These are phyloP conservation scores for Caryopteris hybrid DNA, from an alignment of 305 asterid species.

Conservation along the genomic window DNA sequence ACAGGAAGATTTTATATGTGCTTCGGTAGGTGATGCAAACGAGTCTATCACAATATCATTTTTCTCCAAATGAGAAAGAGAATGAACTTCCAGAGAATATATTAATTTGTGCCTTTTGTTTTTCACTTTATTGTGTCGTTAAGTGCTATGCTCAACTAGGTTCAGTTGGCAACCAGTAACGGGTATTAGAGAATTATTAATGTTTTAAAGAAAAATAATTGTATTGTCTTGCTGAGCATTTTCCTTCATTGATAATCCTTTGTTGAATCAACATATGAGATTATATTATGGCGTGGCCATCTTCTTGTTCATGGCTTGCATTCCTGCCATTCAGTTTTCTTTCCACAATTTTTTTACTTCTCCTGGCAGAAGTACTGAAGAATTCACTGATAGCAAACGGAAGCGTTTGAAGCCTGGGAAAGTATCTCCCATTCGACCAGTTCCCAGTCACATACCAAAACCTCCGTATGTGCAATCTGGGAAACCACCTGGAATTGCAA, in stretches of 20 bases:
- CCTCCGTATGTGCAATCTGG: constrained; percentile 82
- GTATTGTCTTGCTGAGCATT: neutral
- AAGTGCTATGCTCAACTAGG: neutral
- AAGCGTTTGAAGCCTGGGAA: constrained; percentile 77
- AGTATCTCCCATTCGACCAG: constrained; percentile 73
- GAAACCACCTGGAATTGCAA: constrained; percentile 75
- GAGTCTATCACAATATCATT: neutral
- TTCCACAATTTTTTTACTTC: constrained; percentile 9
- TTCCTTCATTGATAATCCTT: neutral
- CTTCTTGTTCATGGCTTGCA: neutral
- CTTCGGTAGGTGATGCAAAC: neutral
- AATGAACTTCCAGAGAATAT: neutral
- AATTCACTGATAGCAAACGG: constrained; percentile 39
- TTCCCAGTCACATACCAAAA: constrained; percentile 66
- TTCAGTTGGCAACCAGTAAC: neutral
- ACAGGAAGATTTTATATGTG: neutral
- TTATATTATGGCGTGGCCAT: neutral
- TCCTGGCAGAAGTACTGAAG: constrained; percentile 50
- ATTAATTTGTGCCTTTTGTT: neutral
- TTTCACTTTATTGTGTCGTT: neutral
- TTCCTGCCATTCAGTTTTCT: neutral
- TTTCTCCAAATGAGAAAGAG: neutral
- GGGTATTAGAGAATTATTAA: neutral
- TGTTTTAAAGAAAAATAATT: neutral
- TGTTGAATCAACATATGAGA: neutral